Conservation (phyloP, 2,329 filamentous ascomycete genomes). For the Pseudopyricularia javanii region DNA sequence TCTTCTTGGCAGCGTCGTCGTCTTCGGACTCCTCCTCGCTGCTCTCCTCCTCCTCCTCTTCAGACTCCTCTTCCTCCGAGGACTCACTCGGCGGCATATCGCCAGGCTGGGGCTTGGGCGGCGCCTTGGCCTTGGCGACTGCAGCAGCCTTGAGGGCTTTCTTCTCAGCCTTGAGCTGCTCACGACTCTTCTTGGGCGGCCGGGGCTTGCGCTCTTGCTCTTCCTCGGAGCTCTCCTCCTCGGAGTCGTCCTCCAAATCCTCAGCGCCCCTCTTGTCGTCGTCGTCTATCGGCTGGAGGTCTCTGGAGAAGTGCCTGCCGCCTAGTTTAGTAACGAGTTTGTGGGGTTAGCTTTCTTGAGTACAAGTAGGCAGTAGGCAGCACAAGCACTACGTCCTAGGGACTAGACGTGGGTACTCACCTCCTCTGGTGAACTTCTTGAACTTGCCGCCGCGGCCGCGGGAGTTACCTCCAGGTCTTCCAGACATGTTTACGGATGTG, state of each 20-base stretch:
- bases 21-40: constrained; percentile 30
- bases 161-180: constrained; percentile 75
- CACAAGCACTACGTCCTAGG: no score
- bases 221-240: constrained; percentile 37
- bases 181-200: constrained; percentile 50
- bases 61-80: constrained; percentile 38
- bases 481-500: constrained; percentile 25
- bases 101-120: constrained; percentile 69
- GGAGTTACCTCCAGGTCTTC: constrained; percentile 33
- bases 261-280: constrained; percentile 46
- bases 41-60: constrained; percentile 39
- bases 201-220: constrained; percentile 28
- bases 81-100: constrained; percentile 69
- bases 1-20: constrained; percentile 33
- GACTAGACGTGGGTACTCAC: constrained; percentile 31
- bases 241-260: constrained; percentile 36
- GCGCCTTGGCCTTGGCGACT: constrained; percentile 25
- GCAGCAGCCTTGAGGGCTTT: constrained; percentile 43
- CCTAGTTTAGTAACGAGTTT: constrained; percentile 35
- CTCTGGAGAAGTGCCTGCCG: constrained; percentile 89
- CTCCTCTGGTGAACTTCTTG: constrained; percentile 84
- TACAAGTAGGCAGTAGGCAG: not conserved
- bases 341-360: not conserved
- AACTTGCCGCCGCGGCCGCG: constrained; percentile 88
- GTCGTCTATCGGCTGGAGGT: constrained; percentile 76